Evolutionary conservation across 2,329 filamentous ascomycete genomes (phyloP).

Genomic region (Dryadomyces quercivorus): DNA sequence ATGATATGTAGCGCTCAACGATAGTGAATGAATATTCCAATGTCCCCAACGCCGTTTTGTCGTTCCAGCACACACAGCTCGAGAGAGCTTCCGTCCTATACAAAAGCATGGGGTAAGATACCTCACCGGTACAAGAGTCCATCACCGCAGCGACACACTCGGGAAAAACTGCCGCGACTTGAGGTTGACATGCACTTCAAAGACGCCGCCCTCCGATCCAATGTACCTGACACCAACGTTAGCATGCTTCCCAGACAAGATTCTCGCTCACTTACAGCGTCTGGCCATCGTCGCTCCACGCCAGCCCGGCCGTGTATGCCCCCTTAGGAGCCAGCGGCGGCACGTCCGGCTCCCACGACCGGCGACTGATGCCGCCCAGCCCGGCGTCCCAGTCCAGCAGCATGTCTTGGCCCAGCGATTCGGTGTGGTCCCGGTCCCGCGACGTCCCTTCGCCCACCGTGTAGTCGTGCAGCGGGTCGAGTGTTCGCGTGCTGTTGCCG

Average conservation of each 20-base stretch:
- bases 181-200: conserved; percentile 58
- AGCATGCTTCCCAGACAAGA: conserved; percentile 5
- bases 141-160: conserved; percentile 39
- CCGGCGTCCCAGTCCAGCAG: conserved; percentile 18
- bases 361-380: neutral
- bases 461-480: conserved; percentile 5
- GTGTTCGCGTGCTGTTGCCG: neutral
- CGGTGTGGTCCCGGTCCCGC: conserved; percentile 5
- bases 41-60: no score
- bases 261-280: conserved; percentile 34
- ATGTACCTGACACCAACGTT: conserved; percentile 38
- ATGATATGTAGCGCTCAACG: neutral
- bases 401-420: conserved; percentile 21
- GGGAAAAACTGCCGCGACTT: conserved; percentile 47
- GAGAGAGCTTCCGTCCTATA: neutral
- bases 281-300: conserved; percentile 50
- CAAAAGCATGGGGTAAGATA: neutral
- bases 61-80: no score
- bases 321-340: neutral
- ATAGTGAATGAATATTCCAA: no score
- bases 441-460: neutral
- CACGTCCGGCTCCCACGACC: conserved; percentile 10
- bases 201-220: conserved; percentile 60
- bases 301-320: conserved; percentile 42
- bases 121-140: neutral